phyloP scores from a whole-genome alignment of 768 basidiomycete genomes.

The Lentinula guzmanii region DNA sequence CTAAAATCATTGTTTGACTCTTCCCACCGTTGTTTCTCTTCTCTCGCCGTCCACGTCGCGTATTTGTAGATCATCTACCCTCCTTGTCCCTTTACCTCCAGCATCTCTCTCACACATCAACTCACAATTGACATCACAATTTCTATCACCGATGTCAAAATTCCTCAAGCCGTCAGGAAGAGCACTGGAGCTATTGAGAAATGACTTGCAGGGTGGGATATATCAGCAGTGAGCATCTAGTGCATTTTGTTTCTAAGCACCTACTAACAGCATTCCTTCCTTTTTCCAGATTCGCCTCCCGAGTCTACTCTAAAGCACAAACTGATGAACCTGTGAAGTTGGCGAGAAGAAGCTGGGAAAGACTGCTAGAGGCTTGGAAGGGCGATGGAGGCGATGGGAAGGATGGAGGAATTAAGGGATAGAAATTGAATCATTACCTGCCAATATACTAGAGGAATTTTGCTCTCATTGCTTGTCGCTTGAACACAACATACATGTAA shows the following conservation, averaged over 20 bases:
- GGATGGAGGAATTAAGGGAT: neutral
- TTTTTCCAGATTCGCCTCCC: slow-evolving; percentile 52
- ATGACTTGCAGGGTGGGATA: slow-evolving; percentile 20
- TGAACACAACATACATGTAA: too few relatives aligned
- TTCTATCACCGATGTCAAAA: slow-evolving; percentile 44
- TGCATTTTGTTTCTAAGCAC: neutral
- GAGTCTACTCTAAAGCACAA: slow-evolving; percentile 60
- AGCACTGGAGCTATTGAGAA: slow-evolving; percentile 37
- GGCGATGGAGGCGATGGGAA: slow-evolving; percentile 16
- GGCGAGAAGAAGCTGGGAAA: slow-evolving; percentile 30
- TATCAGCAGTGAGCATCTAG: neutral
- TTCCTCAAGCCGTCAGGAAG: slow-evolving; percentile 53
- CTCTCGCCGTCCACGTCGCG: neutral
- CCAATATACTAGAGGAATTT: too few relatives aligned
- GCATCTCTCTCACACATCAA: slow-evolving; percentile 26
- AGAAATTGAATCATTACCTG: neutral
- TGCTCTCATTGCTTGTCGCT: too few relatives aligned
- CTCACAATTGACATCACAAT: slow-evolving; percentile 18
- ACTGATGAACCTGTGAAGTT: slow-evolving; percentile 54
- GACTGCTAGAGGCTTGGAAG: slow-evolving; percentile 33
- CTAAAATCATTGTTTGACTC: too few relatives aligned
- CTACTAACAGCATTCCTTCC: slow-evolving; percentile 33
- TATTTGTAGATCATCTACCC: slow-evolving; percentile 36
- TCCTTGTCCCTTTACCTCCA: slow-evolving; percentile 55
- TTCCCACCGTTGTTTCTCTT: neutral